These are phyloP conservation scores for Thelonectria discophora DNA, from an alignment of 2,329 filamentous ascomycete species.

Conservation along the genomic window DNA sequence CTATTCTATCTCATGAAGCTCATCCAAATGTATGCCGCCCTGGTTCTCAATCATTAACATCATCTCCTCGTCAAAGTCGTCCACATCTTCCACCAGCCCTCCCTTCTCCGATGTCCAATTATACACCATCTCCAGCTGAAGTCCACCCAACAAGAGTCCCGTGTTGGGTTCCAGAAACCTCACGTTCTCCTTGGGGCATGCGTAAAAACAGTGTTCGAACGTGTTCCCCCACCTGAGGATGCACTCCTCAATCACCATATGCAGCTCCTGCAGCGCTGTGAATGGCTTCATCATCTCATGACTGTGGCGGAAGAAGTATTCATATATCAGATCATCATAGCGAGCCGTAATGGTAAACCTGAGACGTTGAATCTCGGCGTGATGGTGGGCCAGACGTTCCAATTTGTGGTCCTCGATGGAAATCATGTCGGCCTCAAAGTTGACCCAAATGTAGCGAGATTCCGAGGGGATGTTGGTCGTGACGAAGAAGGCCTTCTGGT, in stretches of 20 bases:
- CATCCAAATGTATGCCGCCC: not conserved
- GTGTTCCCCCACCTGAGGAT: constrained; percentile 8
- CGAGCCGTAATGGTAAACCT: constrained; percentile 14
- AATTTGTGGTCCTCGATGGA: constrained; percentile 8
- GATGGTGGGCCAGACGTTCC: constrained; percentile 14
- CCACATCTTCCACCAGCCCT: constrained; percentile 19
- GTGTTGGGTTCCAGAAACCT: constrained; percentile 24
- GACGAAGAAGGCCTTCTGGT: constrained; percentile 14
- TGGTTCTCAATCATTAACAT: not conserved
- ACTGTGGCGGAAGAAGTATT: constrained; percentile 13
- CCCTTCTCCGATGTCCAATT: constrained; percentile 4
- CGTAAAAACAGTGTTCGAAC: constrained; percentile 7
- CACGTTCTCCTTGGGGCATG: constrained; percentile 25
- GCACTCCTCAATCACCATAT: constrained; percentile 18
- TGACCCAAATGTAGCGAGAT: constrained; percentile 27
- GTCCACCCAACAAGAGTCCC: constrained; percentile 21
- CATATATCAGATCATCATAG: constrained; percentile 8
- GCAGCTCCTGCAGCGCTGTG: constrained; percentile 23
- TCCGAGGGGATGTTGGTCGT: constrained; percentile 11
- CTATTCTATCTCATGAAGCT: constrained; percentile 8
- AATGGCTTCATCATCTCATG: constrained; percentile 11
- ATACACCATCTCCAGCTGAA: constrained; percentile 17
- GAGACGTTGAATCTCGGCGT: constrained; percentile 27
- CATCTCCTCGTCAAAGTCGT: constrained; percentile 21
- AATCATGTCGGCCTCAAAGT: constrained; percentile 32